These are phyloP conservation scores for Sarocladium oryzae DNA, from an alignment of 2,329 filamentous ascomycete genomes.

Conservation along the genomic window DNA sequence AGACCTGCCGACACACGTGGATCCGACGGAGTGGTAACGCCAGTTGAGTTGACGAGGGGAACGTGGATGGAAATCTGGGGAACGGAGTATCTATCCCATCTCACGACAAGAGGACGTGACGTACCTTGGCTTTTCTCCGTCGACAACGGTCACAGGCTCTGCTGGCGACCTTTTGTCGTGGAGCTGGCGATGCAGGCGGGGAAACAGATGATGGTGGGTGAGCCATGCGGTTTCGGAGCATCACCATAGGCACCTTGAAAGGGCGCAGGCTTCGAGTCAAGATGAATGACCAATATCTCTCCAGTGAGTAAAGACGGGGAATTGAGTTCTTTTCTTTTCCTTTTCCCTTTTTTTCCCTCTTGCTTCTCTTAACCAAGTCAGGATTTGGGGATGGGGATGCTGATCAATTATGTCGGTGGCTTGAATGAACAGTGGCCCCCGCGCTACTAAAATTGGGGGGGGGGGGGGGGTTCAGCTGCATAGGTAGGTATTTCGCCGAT, in stretches of 20 bases:
- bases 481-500: background rate
- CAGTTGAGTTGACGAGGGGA: background rate
- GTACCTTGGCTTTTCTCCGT: slow-evolving; percentile 29
- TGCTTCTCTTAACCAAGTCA: too few relatives aligned
- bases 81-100: background rate
- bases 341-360: too few relatives aligned
- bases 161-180: slow-evolving; percentile 17
- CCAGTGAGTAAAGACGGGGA: too few relatives aligned
- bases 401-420: slow-evolving; percentile 1
- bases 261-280: background rate
- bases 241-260: background rate
- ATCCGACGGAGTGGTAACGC: background rate
- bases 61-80: background rate
- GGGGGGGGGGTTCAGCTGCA: background rate
- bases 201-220: slow-evolving; percentile 8
- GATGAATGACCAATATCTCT: too few relatives aligned
- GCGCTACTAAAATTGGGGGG: too few relatives aligned
- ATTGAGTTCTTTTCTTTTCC: too few relatives aligned
- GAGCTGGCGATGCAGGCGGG: slow-evolving; percentile 14
- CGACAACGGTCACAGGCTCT: slow-evolving; percentile 30
- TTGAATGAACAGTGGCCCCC: background rate
- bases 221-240: slow-evolving; percentile 14
- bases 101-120: background rate
- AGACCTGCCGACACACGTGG: too few relatives aligned
- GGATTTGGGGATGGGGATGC: background rate